Conservation (phyloP, 1,284 basidiomycete species). For the Ustilago nuda region DNA sequence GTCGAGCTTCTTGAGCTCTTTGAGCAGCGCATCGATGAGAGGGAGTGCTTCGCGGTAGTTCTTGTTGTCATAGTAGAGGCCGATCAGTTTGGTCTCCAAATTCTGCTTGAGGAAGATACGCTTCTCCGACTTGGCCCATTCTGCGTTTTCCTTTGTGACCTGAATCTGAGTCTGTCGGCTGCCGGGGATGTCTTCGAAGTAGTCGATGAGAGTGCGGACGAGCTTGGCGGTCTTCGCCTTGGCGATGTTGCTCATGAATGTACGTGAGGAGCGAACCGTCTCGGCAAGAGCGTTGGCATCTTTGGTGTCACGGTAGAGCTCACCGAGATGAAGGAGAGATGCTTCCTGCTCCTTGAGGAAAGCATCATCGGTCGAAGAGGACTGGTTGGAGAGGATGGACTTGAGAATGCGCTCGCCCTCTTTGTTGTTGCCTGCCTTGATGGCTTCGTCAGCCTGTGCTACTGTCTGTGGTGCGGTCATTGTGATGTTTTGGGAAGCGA, state of each 20-base stretch:
- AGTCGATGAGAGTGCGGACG: conserved; percentile 85
- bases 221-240: conserved; percentile 99
- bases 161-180: conserved; percentile 84
- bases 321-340: conserved; percentile 86
- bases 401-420: conserved; percentile 63
- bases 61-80: conserved; percentile 81
- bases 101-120: conserved; percentile 95
- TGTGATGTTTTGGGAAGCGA: neutral
- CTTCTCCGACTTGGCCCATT: conserved; percentile 91
- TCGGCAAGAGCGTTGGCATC: conserved; percentile 87
- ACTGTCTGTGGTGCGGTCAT: conserved; percentile 56
- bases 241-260: conserved; percentile 92
- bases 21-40: conserved; percentile 85
- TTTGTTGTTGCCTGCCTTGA: conserved; percentile 53
- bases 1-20: conserved; percentile 90
- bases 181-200: conserved; percentile 82
- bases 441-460: conserved; percentile 59
- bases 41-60: conserved; percentile 83
- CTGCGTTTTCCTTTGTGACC: conserved; percentile 88
- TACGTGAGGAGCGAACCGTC: conserved; percentile 85
- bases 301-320: conserved; percentile 85
- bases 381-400: conserved; percentile 52
- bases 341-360: conserved; percentile 83
- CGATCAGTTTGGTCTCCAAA: conserved; percentile 88
- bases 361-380: conserved; percentile 72